phyloP scores from a whole-genome alignment of 805 yeast species.

The Candida manassasensis region DNA sequence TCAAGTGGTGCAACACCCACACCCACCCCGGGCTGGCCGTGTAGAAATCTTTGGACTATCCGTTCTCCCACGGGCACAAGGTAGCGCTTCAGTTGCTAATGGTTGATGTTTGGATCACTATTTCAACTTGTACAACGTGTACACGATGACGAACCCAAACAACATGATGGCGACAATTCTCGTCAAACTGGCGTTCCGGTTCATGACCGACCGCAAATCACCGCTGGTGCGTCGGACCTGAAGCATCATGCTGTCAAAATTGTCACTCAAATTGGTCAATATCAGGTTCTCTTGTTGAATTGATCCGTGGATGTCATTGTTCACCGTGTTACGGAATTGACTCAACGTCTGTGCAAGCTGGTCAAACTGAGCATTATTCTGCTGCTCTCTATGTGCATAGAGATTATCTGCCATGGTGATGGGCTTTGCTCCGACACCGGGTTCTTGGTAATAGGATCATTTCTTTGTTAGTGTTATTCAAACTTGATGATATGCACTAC shows the following conservation, averaged over 20 bases:
- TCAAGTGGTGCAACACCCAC: no score
- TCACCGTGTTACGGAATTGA: slow-evolving; percentile 39
- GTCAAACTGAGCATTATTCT: slow-evolving; percentile 39
- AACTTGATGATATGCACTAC: no score
- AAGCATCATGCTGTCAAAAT: slow-evolving; percentile 32
- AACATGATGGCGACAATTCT: slow-evolving; percentile 33
- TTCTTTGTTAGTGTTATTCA: no score
- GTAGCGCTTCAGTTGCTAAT: no score
- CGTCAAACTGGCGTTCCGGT: slow-evolving; percentile 37
- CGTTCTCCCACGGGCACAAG: no score
- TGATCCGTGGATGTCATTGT: slow-evolving; percentile 37
- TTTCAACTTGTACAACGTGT: slow-evolving; percentile 35
- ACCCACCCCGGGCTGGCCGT: no score
- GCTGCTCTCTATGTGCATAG: slow-evolving; percentile 39
- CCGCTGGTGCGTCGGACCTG: slow-evolving; percentile 38
- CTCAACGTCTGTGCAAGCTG: slow-evolving; percentile 39
- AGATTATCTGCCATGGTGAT: slow-evolving; percentile 24
- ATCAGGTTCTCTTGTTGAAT: slow-evolving; percentile 38
- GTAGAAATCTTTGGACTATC: no score
- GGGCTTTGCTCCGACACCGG: no score
- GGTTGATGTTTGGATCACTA: no score
- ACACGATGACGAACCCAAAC: slow-evolving; percentile 28
- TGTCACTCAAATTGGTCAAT: slow-evolving; percentile 35
- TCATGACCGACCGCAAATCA: slow-evolving; percentile 37
- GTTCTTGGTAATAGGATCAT: no score